These are phyloP conservation scores for Calonectria multiphialidica DNA, from an alignment of 2,329 filamentous ascomycete genomes.

Conservation along the genomic window DNA sequence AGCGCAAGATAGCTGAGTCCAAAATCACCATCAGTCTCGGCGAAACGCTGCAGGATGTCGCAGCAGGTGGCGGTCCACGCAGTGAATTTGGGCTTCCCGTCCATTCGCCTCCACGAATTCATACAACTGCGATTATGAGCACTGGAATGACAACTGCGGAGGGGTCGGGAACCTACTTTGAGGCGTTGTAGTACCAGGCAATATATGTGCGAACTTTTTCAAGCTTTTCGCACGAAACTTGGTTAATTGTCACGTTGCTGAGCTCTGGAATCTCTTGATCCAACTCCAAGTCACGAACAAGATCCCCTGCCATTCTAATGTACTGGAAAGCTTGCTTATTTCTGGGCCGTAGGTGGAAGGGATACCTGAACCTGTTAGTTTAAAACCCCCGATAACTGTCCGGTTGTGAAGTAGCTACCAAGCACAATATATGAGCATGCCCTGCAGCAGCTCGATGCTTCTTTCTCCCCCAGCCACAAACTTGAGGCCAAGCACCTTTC, in stretches of 20 bases:
- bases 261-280: slow-evolving; percentile 51
- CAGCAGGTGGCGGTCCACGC: slow-evolving; percentile 60
- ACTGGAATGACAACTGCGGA: not conserved
- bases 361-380: slow-evolving; percentile 56
- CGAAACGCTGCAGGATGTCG: slow-evolving; percentile 55
- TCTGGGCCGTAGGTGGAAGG: slow-evolving; percentile 65
- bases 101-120: slow-evolving; percentile 53
- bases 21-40: slow-evolving; percentile 53
- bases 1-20: slow-evolving; percentile 58
- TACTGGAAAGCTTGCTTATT: slow-evolving; percentile 64
- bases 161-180: slow-evolving; percentile 52
- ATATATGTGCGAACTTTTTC: slow-evolving; percentile 61
- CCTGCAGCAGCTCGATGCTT: slow-evolving; percentile 67
- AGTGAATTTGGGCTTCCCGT: slow-evolving; percentile 50
- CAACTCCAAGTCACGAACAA: slow-evolving; percentile 63
- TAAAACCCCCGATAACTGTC: not conserved
- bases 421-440: slow-evolving; percentile 67
- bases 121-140: slow-evolving; percentile 49
- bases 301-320: slow-evolving; percentile 63
- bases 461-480: slow-evolving; percentile 69
- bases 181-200: slow-evolving; percentile 56
- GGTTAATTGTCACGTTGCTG: not conserved
- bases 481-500: slow-evolving; percentile 67
- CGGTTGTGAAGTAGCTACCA: slow-evolving; percentile 56
- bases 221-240: slow-evolving; percentile 45